Conservation (phyloP, 495 filamentous ascomycete species). For the Lindgomyces ingoldianus region DNA sequence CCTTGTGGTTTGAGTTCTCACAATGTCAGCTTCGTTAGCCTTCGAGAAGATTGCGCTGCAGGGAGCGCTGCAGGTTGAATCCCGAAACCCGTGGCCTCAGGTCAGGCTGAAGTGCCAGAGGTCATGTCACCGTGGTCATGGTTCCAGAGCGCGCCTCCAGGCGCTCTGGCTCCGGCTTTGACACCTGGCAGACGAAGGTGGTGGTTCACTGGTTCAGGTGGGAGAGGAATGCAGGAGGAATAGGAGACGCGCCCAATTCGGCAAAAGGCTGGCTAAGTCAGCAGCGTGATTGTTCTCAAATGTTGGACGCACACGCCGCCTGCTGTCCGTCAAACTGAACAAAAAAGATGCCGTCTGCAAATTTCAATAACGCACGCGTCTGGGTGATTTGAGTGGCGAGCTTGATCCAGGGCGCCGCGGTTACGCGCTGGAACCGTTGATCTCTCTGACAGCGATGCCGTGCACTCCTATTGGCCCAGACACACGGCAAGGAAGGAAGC, state of each 20-base stretch:
- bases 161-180: too few relatives aligned
- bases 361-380: neutral
- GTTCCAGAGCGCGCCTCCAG: conserved; percentile 1
- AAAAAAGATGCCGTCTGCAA: neutral
- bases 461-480: conserved; percentile 1
- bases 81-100: conserved; percentile 22
- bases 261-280: conserved; percentile 16
- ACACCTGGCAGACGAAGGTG: too few relatives aligned
- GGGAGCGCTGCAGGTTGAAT: conserved; percentile 23
- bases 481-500: neutral
- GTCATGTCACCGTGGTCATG: conserved; percentile 1
- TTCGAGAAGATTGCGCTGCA: conserved; percentile 22
- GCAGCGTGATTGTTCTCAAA: too few relatives aligned
- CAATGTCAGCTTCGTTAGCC: conserved; percentile 11
- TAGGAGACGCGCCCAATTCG: conserved; percentile 1
- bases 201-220: too few relatives aligned
- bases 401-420: neutral
- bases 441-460: neutral
- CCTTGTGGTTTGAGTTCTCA: conserved; percentile 28
- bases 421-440: conserved; percentile 19
- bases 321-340: conserved; percentile 13
- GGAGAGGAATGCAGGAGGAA: too few relatives aligned
- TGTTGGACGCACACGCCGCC: conserved; percentile 11
- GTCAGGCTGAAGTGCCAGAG: neutral
- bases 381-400: neutral